phyloP scores from a whole-genome alignment of 164 flowering plant species.

The Stephania japonica region DNA sequence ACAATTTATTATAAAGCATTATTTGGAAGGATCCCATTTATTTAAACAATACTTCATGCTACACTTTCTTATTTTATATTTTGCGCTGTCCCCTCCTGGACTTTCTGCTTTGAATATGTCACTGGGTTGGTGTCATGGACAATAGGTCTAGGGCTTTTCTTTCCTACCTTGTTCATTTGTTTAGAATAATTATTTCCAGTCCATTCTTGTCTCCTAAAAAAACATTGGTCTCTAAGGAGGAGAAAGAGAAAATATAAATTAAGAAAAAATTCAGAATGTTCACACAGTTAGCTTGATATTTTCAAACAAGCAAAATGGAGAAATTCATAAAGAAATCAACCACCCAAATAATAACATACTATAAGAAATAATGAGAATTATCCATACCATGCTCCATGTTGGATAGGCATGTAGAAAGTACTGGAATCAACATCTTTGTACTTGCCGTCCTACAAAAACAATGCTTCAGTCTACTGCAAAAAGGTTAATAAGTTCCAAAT shows the following conservation, averaged over 20 bases:
- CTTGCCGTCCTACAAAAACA: slow-evolving; percentile 22
- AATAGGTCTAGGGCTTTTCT: slow-evolving; percentile 15
- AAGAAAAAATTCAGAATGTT: slow-evolving; percentile 9
- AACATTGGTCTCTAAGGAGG: slow-evolving; percentile 15
- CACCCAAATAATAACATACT: slow-evolving; percentile 6
- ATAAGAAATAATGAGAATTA: not conserved
- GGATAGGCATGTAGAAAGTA: slow-evolving; percentile 31
- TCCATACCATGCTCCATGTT: slow-evolving; percentile 10
- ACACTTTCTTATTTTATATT: not conserved
- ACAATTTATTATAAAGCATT: slow-evolving; percentile 24
- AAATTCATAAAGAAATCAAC: slow-evolving; percentile 1
- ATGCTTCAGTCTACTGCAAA: slow-evolving; percentile 16
- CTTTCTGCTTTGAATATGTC: slow-evolving; percentile 43
- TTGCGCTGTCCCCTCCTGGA: slow-evolving; percentile 18
- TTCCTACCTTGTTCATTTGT: slow-evolving; percentile 16
- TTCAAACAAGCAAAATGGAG: not conserved
- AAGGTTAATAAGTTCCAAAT: not conserved
- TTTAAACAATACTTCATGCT: slow-evolving; percentile 6
- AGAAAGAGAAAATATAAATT: slow-evolving; percentile 10
- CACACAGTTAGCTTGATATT: slow-evolving; percentile 1
- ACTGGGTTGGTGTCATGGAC: slow-evolving; percentile 34
- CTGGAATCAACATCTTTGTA: slow-evolving; percentile 25
- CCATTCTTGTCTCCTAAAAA: slow-evolving; percentile 17
- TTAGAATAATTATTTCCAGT: slow-evolving; percentile 15
- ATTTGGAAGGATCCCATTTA: slow-evolving; percentile 30